Evolutionary conservation across 2,329 filamentous ascomycete species (phyloP), one percentile per base, ranked within the genome.

Genomic region (Grosmannia huntii): DNA sequence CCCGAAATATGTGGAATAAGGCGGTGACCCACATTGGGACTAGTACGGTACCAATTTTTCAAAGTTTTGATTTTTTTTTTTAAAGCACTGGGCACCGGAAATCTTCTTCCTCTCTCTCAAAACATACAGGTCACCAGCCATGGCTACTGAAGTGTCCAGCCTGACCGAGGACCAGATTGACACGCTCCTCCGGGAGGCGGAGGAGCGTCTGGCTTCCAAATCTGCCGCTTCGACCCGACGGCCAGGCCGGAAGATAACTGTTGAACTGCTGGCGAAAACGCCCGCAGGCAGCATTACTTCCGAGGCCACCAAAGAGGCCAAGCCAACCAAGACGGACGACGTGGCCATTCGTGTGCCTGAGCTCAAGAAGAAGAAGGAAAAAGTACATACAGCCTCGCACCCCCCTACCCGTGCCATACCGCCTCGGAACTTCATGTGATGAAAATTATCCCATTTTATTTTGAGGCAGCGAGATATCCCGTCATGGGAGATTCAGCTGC

Each of bases 401-500:
- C 36, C 25, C 31, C 4, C 23, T 11, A 21, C 28, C 12, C 4
- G 48, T 55, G 27, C 23, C n/a, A 10, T 21, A 2, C 10, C 2
- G 31, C 44, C 27, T 7, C 5, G 4, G 46, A 33, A 25, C 23
- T 44, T 46, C 23, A 23, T 12, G 21, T 89, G 88, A 92, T 83
- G 87, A 91, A 87, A 86, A 78, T 76, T 77, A 83, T 84, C 81
- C 62, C 60, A 85, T 81, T 41, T 81, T 50, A 69, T 73, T 68
- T 87, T 86, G 87, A 90, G 79, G 86, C 83, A 81, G 84, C 83
- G 76, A 75, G 73, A 78, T 79, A 79, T 79, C 81, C 82, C 88
- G 87, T 92, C 78, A 87, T 94, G 88, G 87, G 80, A 75, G 80
- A 80, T 77, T 76, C 81, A 77, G 81, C 82, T 81, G 81, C 83